Base-by-base conservation (phyloP, 352 stramenopile species). In the Pythium phragmitis region DNA sequence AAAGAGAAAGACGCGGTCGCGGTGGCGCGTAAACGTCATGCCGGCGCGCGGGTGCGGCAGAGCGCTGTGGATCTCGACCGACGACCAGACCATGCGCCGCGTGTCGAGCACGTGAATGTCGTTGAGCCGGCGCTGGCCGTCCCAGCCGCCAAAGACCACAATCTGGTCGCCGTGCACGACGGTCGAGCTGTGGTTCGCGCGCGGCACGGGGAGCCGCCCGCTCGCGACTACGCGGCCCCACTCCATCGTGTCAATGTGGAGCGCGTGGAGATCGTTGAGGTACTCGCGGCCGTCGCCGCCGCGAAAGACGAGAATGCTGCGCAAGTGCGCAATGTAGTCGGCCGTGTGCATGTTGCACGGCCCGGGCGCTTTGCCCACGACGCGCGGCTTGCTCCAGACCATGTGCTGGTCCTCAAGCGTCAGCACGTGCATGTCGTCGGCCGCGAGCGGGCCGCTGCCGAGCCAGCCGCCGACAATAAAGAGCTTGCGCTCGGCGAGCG, bases 281-380 rank as follows among this genome's bases (percentile, higher is more conserved):
- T 98, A 99, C 72, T 98, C 93, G 30, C 91, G 79, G 13, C 92
- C 93, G 63, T 98, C 94, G 26, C 96, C 94, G 41, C 96, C 94
- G 26, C 95, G 84, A 65, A 99, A 99, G 0, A 99, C 88, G 45
- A 98, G 85, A 46, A 98, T 93, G 70, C 91, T 89, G 21, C 81
- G 72, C 47, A 85, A 57, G 30, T 84, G 68, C 7, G 81, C 68
- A 6, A 98, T 76, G 61, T 92, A 99, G 70, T 99, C 95, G 8
- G 93, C 92, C n/a, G 91, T 98, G 79, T 99, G 96, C 95, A 99
- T 98, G 72, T 99, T 99, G 72, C 96, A 99, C 13, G 95, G 92
- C 4, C 96, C 95, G 0, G 85, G 82, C 1, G 72, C 69, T 17
- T 65, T 62, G n/a, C 72, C 75, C 17, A 74, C 68, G 21, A 74